phyloP scores from a whole-genome alignment of 495 filamentous ascomycete genomes.

The Penicillium alfredii region DNA sequence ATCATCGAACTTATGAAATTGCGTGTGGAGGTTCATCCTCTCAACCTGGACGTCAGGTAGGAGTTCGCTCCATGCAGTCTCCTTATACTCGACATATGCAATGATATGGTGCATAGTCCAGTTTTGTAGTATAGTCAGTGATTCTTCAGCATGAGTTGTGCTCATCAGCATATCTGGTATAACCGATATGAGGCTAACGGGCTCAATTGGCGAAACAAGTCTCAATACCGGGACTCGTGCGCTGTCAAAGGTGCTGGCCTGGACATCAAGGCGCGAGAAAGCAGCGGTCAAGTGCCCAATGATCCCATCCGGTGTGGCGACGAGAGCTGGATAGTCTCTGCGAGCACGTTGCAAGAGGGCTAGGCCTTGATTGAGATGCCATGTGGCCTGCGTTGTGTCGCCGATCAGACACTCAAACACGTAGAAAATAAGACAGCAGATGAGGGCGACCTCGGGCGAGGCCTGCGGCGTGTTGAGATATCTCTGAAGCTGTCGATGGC shows the following conservation, averaged over 20 bases:
- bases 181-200: not conserved
- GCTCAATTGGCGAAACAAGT: not conserved
- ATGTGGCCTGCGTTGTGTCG: slow-evolving; percentile 17
- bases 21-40: not conserved
- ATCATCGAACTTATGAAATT: not conserved
- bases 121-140: not conserved
- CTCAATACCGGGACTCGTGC: not conserved
- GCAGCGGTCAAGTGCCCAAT: not conserved
- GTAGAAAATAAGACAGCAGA: slow-evolving; percentile 30
- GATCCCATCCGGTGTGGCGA: not conserved
- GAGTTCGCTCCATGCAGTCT: too few species aligned
- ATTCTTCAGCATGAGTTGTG: not conserved
- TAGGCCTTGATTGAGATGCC: slow-evolving; percentile 24
- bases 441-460: slow-evolving; percentile 19
- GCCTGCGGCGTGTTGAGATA: slow-evolving; percentile 14
- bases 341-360: slow-evolving; percentile 14
- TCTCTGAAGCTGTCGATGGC: slow-evolving; percentile 16
- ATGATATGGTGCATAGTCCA: not conserved
- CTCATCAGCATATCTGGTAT: not conserved
- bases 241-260: not conserved
- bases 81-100: not conserved
- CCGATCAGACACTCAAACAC: slow-evolving; percentile 25
- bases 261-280: not conserved
- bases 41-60: not conserved
- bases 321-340: not conserved